These are phyloP conservation scores for Apophysomyces sp. DNA, from an alignment of 371 early-diverging fungal genomes.

Conservation along the genomic window DNA sequence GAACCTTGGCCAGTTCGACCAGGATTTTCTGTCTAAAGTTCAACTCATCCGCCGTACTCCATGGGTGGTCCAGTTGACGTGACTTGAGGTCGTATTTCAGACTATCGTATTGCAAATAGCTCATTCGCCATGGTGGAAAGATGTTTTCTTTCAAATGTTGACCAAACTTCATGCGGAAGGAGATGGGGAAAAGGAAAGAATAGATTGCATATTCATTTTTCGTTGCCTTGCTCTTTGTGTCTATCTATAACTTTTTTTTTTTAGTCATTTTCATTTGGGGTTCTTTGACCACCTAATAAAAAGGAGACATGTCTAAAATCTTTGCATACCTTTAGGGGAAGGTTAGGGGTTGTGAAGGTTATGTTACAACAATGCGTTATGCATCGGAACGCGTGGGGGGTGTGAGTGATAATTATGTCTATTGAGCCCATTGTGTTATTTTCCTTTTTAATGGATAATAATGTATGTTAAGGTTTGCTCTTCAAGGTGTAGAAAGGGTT, in stretches of 20 bases:
- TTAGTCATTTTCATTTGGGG: neutral
- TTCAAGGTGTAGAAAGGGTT: too few species aligned
- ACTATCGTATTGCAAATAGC: slow-evolving; percentile 34
- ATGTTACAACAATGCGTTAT: neutral
- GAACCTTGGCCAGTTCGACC: slow-evolving; percentile 85
- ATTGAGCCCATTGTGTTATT: too few species aligned
- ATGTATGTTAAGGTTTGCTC: neutral
- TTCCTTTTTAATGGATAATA: too few species aligned
- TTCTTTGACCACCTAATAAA: neutral
- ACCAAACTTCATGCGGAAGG: slow-evolving; percentile 1
- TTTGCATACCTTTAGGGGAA: neutral
- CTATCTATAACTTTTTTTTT: too few species aligned
- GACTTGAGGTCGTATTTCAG: slow-evolving; percentile 33
- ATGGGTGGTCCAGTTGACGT: slow-evolving; percentile 38
- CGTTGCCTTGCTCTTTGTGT: too few species aligned
- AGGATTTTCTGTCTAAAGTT: slow-evolving; percentile 68
- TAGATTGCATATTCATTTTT: neutral
- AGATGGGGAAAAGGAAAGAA: neutral
- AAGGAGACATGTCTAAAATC: neutral
- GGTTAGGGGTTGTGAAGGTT: neutral
- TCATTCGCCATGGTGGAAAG: slow-evolving; percentile 38
- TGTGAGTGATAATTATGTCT: too few species aligned
- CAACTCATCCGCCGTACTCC: slow-evolving; percentile 69
- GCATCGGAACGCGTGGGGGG: too few species aligned
- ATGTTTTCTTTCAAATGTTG: slow-evolving; percentile 24